Evolutionary conservation across 1,139 yeast species (phyloP).

Genomic region (Magnusiomyces clavatus): DNA sequence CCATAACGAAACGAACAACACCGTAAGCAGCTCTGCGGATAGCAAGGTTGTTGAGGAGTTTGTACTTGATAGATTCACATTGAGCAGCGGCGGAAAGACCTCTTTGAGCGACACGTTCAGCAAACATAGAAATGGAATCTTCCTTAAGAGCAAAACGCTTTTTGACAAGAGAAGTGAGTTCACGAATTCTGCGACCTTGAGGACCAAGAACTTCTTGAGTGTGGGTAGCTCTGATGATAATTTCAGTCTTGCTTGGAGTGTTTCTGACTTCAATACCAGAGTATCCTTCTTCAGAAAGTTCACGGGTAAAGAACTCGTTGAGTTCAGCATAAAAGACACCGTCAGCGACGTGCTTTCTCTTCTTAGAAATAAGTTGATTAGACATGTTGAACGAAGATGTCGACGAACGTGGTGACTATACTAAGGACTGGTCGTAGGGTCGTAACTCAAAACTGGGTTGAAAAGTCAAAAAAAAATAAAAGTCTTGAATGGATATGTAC

Average conservation of each 20-base stretch:
- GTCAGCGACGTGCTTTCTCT: conserved; percentile 77
- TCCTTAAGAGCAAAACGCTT: conserved; percentile 97
- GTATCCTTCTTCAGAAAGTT: conserved; percentile 99
- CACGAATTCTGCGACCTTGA: conserved; percentile 99
- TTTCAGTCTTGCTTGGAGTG: conserved; percentile 97
- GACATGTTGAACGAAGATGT: no score
- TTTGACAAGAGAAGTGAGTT: conserved; percentile 94
- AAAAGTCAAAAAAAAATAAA: no score
- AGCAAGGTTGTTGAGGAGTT: conserved; percentile 97
- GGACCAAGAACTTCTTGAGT: conserved; percentile 99
- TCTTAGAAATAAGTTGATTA: conserved; percentile 31
- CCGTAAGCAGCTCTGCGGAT: conserved; percentile 99
- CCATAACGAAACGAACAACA: conserved; percentile 99
- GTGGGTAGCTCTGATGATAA: conserved; percentile 98
- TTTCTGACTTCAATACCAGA: conserved; percentile 99
- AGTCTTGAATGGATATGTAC: no score
- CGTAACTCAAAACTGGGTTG: no score
- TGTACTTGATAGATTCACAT: conserved; percentile 98
- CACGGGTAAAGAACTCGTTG: conserved; percentile 99
- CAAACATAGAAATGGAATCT: conserved; percentile 91
- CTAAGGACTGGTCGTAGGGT: no score
- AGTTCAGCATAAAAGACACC: conserved; percentile 99
- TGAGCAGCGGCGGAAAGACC: conserved; percentile 99
- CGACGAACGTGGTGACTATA: no score
- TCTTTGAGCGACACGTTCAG: conserved; percentile 99